A percentile compares a stretch with the other conserved stretches of the same genome.
Evolutionary conservation across 495 filamentous ascomycete species (phyloP).

Genomic region (Penicillium chermesinum): DNA sequence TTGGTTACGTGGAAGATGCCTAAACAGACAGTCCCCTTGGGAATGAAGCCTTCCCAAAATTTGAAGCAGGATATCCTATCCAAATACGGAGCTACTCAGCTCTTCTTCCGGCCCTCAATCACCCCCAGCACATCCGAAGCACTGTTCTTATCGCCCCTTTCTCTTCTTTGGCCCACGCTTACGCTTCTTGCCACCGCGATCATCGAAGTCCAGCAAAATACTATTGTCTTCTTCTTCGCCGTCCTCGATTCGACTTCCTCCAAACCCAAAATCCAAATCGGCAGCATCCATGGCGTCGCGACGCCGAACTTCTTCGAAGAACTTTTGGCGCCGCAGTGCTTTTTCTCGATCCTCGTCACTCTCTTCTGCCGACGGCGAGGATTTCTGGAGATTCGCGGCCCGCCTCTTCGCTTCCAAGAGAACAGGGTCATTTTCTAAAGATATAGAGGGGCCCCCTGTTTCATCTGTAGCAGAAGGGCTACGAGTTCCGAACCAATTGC

Average conservation of each 20-base stretch:
- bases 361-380: constrained; percentile 29
- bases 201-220: constrained; percentile 59
- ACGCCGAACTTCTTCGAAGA: constrained; percentile 57
- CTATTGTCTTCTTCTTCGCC: constrained; percentile 68
- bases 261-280: constrained; percentile 93
- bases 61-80: too few relatives aligned
- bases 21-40: too few relatives aligned
- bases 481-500: constrained; percentile 37
- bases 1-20: too few relatives aligned
- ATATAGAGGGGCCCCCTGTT: constrained; percentile 48
- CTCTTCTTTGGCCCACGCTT: constrained; percentile 82
- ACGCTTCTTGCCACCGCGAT: constrained; percentile 54
- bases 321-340: constrained; percentile 62
- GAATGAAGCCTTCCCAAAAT: neutral
- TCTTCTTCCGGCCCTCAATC: constrained; percentile 62
- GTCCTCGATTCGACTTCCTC: constrained; percentile 75
- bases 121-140: constrained; percentile 75
- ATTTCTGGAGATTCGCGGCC: constrained; percentile 65
- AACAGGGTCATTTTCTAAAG: constrained; percentile 62
- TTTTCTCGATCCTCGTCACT: constrained; percentile 46
- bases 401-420: constrained; percentile 81
- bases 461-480: constrained; percentile 24
- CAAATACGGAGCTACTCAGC: too few relatives aligned
- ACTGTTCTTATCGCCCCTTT: constrained; percentile 79
- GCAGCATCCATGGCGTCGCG: constrained; percentile 73